phyloP scores from a whole-genome alignment of 352 stramenopile genomes.

The Phytopythium ostracodes region DNA sequence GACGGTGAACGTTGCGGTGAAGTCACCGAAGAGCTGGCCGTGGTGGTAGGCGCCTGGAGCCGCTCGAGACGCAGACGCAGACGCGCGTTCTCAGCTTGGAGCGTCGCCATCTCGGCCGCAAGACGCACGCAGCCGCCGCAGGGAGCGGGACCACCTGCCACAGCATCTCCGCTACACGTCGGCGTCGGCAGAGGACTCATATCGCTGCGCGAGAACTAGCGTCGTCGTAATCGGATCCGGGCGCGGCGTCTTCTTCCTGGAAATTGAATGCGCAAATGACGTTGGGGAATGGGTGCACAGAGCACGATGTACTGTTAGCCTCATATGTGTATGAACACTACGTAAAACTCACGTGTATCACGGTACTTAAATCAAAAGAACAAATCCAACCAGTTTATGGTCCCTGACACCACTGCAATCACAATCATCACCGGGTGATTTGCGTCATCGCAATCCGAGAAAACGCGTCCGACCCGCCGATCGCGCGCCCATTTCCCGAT shows the following conservation, averaged over 20 bases:
- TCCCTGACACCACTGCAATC: constrained; percentile 3
- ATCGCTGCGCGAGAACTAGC: background rate
- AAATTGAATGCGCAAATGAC: background rate
- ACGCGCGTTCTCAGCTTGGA: constrained; percentile 4
- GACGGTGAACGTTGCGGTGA: background rate
- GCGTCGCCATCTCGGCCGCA: background rate
- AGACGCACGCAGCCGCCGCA: constrained; percentile 1
- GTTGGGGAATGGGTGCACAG: background rate
- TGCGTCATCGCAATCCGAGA: no score
- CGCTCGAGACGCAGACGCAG: background rate
- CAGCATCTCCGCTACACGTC: background rate
- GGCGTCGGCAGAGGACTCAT: background rate
- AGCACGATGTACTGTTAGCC: background rate
- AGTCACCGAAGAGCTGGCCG: background rate
- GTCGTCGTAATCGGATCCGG: background rate
- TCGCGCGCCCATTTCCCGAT: background rate
- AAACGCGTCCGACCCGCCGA: no score
- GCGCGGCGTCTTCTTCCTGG: no score
- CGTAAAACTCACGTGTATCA: background rate
- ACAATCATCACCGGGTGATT: background rate
- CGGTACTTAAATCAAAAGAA: background rate
- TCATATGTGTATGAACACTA: background rate
- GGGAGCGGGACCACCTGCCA: background rate
- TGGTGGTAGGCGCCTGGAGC: background rate
- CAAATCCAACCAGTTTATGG: no score